These are phyloP conservation scores for Hippophae tibetana DNA, from an alignment of 306 rosid species.

Conservation along the genomic window DNA sequence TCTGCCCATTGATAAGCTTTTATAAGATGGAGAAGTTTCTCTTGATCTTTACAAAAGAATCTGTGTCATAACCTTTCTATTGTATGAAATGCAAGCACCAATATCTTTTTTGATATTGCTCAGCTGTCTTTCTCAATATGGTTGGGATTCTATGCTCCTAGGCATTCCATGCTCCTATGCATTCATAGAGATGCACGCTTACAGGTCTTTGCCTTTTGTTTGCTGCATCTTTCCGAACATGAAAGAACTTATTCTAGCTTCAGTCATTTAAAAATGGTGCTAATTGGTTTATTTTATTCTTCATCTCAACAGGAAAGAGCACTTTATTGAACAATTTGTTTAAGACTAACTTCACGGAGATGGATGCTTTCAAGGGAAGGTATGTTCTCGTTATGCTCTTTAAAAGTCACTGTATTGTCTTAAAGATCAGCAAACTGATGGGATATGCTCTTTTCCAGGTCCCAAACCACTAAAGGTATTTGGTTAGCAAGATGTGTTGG, in stretches of 20 bases:
- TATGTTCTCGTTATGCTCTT: conserved; percentile 26
- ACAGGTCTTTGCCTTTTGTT: too few species aligned
- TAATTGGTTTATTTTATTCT: conserved; percentile 8
- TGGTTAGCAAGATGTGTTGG: conserved; percentile 90
- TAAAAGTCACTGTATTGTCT: conserved; percentile 3
- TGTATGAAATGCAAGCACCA: too few species aligned
- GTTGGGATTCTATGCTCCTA: too few species aligned
- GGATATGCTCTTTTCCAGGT: conserved; percentile 45
- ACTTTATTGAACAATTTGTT: conserved; percentile 77
- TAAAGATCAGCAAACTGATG: conserved; percentile 9
- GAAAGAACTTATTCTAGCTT: background rate
- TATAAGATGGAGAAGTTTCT: background rate
- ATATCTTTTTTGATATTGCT: too few species aligned
- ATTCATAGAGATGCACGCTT: too few species aligned
- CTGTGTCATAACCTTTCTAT: too few species aligned
- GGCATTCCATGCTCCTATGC: too few species aligned
- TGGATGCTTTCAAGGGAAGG: conserved; percentile 99
- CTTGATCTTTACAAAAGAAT: too few species aligned
- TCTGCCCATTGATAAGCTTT: background rate
- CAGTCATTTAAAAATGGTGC: background rate
- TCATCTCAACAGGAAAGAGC: conserved; percentile 73
- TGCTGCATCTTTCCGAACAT: too few species aligned
- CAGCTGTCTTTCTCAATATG: too few species aligned
- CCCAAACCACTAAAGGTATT: conserved; percentile 98
- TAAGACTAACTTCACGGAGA: conserved; percentile 80